phyloP scores from a whole-genome alignment of 2,329 filamentous ascomycete genomes.

The Phyllosticta citriasiana region DNA sequence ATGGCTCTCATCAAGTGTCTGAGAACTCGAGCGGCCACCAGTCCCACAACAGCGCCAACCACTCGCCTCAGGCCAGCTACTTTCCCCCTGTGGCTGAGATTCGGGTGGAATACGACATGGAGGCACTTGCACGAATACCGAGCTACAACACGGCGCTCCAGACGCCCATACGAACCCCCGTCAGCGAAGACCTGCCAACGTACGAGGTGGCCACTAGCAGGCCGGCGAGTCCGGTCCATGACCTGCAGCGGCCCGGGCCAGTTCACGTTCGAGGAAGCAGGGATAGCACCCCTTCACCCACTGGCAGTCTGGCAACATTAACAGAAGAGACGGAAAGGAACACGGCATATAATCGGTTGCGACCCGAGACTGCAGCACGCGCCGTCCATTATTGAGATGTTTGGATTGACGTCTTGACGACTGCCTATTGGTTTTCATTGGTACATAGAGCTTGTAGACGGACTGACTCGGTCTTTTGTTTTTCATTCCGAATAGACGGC shows the following conservation, averaged over 20 bases:
- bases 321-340: slow-evolving; percentile 29
- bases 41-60: slow-evolving; percentile 15
- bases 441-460: background rate
- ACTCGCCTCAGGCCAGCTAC: slow-evolving; percentile 3
- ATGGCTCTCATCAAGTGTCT: slow-evolving; percentile 3
- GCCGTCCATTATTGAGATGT: background rate
- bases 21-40: slow-evolving; percentile 5
- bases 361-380: slow-evolving; percentile 3
- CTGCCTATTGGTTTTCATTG: background rate
- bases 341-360: slow-evolving; percentile 18
- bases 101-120: slow-evolving; percentile 33
- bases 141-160: slow-evolving; percentile 42
- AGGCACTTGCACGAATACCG: slow-evolving; percentile 38
- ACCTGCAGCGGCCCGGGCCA: slow-evolving; percentile 1
- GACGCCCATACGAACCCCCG: slow-evolving; percentile 33
- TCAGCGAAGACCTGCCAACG: slow-evolving; percentile 32
- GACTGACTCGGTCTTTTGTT: background rate
- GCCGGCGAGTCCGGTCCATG: slow-evolving; percentile 27
- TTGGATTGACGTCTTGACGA: background rate
- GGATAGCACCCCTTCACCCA: slow-evolving; percentile 24
- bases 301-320: slow-evolving; percentile 24
- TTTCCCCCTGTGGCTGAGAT: slow-evolving; percentile 12
- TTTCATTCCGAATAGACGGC: slow-evolving; percentile 1
- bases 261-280: slow-evolving; percentile 20
- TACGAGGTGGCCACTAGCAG: slow-evolving; percentile 38